Evolutionary conservation across 106 monocot genomes (phyloP), one percentile per base, ranked within the genome.

Genomic region (Agapanthus africanus): DNA sequence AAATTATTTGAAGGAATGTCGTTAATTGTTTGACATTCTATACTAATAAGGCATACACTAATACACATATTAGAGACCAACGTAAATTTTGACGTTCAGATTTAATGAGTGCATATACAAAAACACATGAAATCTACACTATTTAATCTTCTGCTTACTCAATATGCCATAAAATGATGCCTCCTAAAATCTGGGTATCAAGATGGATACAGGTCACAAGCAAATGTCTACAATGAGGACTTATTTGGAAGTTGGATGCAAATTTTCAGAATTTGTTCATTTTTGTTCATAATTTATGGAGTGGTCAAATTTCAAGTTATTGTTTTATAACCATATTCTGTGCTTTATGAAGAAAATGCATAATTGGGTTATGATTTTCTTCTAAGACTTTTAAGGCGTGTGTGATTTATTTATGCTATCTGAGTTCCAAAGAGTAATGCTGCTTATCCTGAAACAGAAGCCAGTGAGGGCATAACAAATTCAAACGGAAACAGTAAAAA

Each of bases 361-460:
- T n/a, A 14, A 28, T 66, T 66, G 41, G 42, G 66, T 66, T 15
- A 39, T 26, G 19, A 27, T 42, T 21, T 65, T 42, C 27, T n/a
- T 27, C 37, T n/a, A 37, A 63, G 16, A 8, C 10, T 28, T 28
- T 56, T 11, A 23, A 51, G 22, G 26, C 8, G 9, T 56, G 26
- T 56, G 4, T 51, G 25, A 3, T 56, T 37, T 38, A 21, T 37
- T 38, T 38, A 8, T 63, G 63, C 18, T 38, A 63, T 66, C 11
- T 66, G 41, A 66, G 42, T 42, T 42, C 41, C 42, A 66, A 42
- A 37, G 40, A 6, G 27, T 66, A 42, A 41, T 66, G 40, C 40
- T 66, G 66, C 25, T 66, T 40, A 18, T 66, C 27, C 42, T 7
- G 40, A 28, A 66, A 42, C 66, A 66, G 66, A 66, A 66, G 66